These are phyloP conservation scores for Aspergillus transmontanensis DNA, from an alignment of 2,329 filamentous ascomycete genomes.

Conservation along the genomic window DNA sequence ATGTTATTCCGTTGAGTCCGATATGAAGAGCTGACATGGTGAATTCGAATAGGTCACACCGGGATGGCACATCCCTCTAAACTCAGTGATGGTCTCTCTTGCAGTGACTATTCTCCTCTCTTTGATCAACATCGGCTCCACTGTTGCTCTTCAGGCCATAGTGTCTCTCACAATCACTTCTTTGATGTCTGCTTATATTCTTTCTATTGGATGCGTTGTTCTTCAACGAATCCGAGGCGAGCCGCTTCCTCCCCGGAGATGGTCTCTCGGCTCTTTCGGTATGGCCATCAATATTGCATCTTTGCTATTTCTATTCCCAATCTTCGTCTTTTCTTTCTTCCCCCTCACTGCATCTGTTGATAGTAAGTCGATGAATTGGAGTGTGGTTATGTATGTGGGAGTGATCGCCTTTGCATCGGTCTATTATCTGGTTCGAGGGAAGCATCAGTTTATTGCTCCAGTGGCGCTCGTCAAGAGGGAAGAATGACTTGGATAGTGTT, in stretches of 20 bases:
- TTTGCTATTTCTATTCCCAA: slow-evolving; percentile 41
- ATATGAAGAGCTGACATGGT: not conserved
- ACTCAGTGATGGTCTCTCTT: slow-evolving; percentile 51
- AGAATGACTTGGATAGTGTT: not conserved
- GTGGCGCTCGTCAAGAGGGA: slow-evolving; percentile 39
- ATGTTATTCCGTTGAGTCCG: too few species aligned
- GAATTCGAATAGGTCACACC: slow-evolving; percentile 35
- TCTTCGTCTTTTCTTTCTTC: slow-evolving; percentile 51
- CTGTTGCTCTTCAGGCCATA: slow-evolving; percentile 47
- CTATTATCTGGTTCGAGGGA: slow-evolving; percentile 47
- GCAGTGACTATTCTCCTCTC: slow-evolving; percentile 48
- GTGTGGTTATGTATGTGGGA: slow-evolving; percentile 48
- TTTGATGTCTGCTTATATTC: slow-evolving; percentile 46
- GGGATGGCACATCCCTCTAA: slow-evolving; percentile 48
- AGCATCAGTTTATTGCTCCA: slow-evolving; percentile 44
- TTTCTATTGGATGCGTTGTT: slow-evolving; percentile 52
- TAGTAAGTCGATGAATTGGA: slow-evolving; percentile 51
- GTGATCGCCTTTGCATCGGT: slow-evolving; percentile 46
- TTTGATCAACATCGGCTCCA: slow-evolving; percentile 57
- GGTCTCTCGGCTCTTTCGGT: slow-evolving; percentile 49
- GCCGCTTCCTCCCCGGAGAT: slow-evolving; percentile 47
- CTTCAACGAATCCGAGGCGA: slow-evolving; percentile 47
- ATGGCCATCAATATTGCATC: slow-evolving; percentile 47
- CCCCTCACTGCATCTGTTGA: slow-evolving; percentile 38
- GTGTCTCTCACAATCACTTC: slow-evolving; percentile 47